Evolutionary conservation across 257 asterid species (phyloP).

Genomic region (Henckelia pumila): DNA sequence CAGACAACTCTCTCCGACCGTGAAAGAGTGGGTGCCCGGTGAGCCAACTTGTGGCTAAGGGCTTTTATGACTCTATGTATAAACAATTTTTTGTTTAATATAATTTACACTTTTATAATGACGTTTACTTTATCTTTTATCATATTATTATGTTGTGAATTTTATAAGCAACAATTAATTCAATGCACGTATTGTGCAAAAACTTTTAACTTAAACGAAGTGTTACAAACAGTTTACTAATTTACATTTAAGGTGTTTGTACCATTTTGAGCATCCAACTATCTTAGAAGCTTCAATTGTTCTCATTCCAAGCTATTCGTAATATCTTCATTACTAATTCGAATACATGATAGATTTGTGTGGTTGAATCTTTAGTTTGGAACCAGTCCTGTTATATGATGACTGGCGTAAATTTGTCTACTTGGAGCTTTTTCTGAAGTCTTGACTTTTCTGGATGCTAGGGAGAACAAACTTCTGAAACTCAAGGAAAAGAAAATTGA

Average conservation of each 20-base stretch:
- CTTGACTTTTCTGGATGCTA: conserved; percentile 23
- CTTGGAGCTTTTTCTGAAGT: background rate
- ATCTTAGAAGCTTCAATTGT: background rate
- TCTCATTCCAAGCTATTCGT: background rate
- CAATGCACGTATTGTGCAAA: background rate
- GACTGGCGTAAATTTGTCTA: background rate
- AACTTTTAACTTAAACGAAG: background rate
- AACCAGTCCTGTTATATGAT: background rate
- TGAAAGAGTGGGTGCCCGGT: too few relatives aligned
- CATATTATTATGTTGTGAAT: too few relatives aligned
- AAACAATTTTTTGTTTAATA: too few relatives aligned
- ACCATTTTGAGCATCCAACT: background rate
- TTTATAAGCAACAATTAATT: too few relatives aligned
- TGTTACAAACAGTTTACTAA: background rate
- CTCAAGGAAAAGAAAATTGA: conserved; percentile 56
- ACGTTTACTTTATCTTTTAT: too few relatives aligned
- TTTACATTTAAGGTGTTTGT: background rate
- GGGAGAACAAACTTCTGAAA: conserved; percentile 52
- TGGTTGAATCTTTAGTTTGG: background rate
- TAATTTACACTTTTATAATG: too few relatives aligned
- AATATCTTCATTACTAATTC: background rate
- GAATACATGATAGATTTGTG: background rate
- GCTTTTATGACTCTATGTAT: too few relatives aligned
- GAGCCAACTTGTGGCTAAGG: too few relatives aligned
- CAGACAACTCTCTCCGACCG: too few relatives aligned